phyloP scores from a whole-genome alignment of 257 asterid genomes.

The Fraxinus cuspidata region DNA sequence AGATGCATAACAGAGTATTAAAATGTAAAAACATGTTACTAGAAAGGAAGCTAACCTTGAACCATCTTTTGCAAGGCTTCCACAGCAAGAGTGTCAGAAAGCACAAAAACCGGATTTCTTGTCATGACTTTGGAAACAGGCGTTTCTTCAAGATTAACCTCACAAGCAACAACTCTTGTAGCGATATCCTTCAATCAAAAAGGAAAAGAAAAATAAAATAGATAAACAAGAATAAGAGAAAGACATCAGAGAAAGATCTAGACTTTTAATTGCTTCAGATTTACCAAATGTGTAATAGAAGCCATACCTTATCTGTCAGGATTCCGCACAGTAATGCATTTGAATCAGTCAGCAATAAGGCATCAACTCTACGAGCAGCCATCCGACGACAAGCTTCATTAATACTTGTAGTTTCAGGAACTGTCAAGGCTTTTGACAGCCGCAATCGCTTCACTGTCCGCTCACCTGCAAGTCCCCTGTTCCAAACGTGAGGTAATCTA shows the following conservation, averaged over 20 bases:
- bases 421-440: constrained; percentile 85
- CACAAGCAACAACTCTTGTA: constrained; percentile 81
- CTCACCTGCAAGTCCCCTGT: constrained; percentile 87
- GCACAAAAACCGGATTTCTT: constrained; percentile 90
- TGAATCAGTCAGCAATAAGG: constrained; percentile 90
- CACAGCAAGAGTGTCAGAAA: constrained; percentile 95
- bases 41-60: constrained; percentile 55
- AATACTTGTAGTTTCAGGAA: constrained; percentile 79
- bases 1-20: constrained; percentile 5
- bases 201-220: background rate
- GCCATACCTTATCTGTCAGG: constrained; percentile 85
- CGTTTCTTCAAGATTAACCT: constrained; percentile 78
- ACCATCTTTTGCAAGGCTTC: constrained; percentile 99
- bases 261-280: background rate
- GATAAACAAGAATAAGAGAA: constrained; percentile 3
- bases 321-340: constrained; percentile 94
- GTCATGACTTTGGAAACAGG: constrained; percentile 96
- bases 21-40: background rate
- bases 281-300: constrained; percentile 17
- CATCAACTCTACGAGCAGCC: constrained; percentile 96
- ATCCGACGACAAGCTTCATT: constrained; percentile 86
- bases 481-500: constrained; percentile 25
- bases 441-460: constrained; percentile 93
- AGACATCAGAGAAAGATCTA: background rate
- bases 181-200: constrained; percentile 67